Evolutionary conservation across 2,329 filamentous ascomycete species (phyloP).

Genomic region (Fusarium oligoseptatum): DNA sequence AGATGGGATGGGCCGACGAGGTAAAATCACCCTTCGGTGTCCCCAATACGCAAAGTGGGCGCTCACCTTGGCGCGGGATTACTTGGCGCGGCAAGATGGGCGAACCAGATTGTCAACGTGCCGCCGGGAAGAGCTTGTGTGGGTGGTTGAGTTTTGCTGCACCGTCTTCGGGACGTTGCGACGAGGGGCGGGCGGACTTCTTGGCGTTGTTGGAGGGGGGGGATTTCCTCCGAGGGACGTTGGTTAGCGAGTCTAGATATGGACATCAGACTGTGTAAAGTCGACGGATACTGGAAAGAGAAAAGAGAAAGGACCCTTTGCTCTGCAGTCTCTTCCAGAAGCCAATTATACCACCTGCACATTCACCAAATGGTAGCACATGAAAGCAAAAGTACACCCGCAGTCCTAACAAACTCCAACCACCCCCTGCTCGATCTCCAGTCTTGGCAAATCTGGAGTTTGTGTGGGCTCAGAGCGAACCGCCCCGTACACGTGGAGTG

Average conservation of each 20-base stretch:
- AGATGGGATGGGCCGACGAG: slow-evolving; percentile 1
- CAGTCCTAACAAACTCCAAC: not conserved
- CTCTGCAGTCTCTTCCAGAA: not conserved
- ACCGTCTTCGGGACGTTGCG: slow-evolving; percentile 1
- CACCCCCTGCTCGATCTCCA: slow-evolving; percentile 11
- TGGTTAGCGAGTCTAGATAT: not conserved
- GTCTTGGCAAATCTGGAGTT: slow-evolving; percentile 28
- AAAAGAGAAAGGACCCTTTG: not conserved
- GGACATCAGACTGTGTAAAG: not conserved
- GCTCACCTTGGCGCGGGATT: slow-evolving; percentile 1
- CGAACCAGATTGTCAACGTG: slow-evolving; percentile 17
- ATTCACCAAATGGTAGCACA: not conserved
- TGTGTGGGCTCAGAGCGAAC: slow-evolving; percentile 25
- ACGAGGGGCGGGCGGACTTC: slow-evolving; percentile 12
- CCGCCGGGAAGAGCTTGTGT: slow-evolving; percentile 5
- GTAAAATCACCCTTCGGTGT: not conserved
- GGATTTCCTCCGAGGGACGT: not conserved
- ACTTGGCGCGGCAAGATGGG: slow-evolving; percentile 8
- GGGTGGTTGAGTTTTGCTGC: not conserved
- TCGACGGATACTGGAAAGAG: not conserved
- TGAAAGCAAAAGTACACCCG: not conserved
- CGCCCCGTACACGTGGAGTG: slow-evolving; percentile 29
- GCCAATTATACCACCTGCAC: not conserved
- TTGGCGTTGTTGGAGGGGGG: slow-evolving; percentile 16
- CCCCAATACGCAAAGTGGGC: not conserved